phyloP scores from a whole-genome alignment of 805 yeast species.

The Candida incommunis region DNA sequence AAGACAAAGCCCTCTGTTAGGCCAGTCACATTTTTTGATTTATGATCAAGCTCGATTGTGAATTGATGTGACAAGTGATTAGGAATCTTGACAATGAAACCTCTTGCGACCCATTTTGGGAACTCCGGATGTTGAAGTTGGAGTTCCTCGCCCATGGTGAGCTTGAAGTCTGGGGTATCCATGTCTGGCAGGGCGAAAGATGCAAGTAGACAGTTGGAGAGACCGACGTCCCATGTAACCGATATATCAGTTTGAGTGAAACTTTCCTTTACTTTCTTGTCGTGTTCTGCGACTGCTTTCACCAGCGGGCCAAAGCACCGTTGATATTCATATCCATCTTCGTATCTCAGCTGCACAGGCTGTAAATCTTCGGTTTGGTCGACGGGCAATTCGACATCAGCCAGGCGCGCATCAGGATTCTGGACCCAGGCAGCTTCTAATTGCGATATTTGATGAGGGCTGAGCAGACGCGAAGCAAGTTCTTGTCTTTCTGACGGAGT shows the following conservation, averaged over 20 bases:
- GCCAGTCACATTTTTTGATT: slow-evolving; percentile 35
- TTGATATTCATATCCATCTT: slow-evolving; percentile 76
- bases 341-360: slow-evolving; percentile 64
- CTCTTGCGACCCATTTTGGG: slow-evolving; percentile 61
- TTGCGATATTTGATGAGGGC: slow-evolving; percentile 50
- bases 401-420: slow-evolving; percentile 56
- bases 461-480: slow-evolving; percentile 38
- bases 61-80: slow-evolving; percentile 50
- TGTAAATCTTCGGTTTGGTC: slow-evolving; percentile 42
- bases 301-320: slow-evolving; percentile 74
- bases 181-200: slow-evolving; percentile 54
- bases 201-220: slow-evolving; percentile 52
- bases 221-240: slow-evolving; percentile 60
- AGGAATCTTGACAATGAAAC: slow-evolving; percentile 62
- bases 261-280: slow-evolving; percentile 54
- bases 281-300: slow-evolving; percentile 69
- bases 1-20: slow-evolving; percentile 58
- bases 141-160: slow-evolving; percentile 79
- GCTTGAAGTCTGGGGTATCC: slow-evolving; percentile 50
- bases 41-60: slow-evolving; percentile 49
- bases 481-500: slow-evolving; percentile 53
- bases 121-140: slow-evolving; percentile 43
- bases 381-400: slow-evolving; percentile 42
- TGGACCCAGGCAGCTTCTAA: slow-evolving; percentile 75
- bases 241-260: slow-evolving; percentile 61